phyloP scores from a whole-genome alignment of 495 filamentous ascomycete genomes.

The Hypoxylon fuscum region DNA sequence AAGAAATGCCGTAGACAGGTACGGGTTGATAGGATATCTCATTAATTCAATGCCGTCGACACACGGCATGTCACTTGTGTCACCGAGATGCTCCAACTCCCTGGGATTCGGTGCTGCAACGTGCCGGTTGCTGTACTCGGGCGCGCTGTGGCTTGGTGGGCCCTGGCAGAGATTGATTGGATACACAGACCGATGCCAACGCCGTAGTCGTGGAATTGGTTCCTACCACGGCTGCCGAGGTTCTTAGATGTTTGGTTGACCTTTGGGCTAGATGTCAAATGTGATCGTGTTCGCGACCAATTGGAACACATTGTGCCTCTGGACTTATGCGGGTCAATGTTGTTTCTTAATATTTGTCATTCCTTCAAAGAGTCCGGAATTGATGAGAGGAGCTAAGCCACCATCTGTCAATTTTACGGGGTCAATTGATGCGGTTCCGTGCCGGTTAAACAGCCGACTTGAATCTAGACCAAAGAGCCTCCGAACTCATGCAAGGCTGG shows the following conservation, averaged over 20 bases:
- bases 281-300: not conserved
- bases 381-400: slow-evolving; percentile 5
- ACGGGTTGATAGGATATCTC: not conserved
- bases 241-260: not conserved
- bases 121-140: slow-evolving; percentile 35
- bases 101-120: slow-evolving; percentile 39
- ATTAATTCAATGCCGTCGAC: slow-evolving; percentile 22
- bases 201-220: slow-evolving; percentile 25
- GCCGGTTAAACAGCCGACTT: slow-evolving; percentile 18
- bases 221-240: slow-evolving; percentile 1
- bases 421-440: slow-evolving; percentile 26
- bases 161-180: slow-evolving; percentile 29
- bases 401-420: slow-evolving; percentile 9
- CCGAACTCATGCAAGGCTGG: not conserved
- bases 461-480: slow-evolving; percentile 32
- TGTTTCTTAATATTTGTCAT: no score
- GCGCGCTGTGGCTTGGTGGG: slow-evolving; percentile 31
- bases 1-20: no score
- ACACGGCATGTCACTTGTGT: slow-evolving; percentile 32
- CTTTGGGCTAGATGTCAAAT: not conserved
- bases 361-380: no score
- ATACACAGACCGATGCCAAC: slow-evolving; percentile 22
- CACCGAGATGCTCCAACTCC: slow-evolving; percentile 30
- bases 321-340: no score
- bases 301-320: no score